Conservation (phyloP, 2,329 filamentous ascomycete genomes). For the Penicillium sp. region DNA sequence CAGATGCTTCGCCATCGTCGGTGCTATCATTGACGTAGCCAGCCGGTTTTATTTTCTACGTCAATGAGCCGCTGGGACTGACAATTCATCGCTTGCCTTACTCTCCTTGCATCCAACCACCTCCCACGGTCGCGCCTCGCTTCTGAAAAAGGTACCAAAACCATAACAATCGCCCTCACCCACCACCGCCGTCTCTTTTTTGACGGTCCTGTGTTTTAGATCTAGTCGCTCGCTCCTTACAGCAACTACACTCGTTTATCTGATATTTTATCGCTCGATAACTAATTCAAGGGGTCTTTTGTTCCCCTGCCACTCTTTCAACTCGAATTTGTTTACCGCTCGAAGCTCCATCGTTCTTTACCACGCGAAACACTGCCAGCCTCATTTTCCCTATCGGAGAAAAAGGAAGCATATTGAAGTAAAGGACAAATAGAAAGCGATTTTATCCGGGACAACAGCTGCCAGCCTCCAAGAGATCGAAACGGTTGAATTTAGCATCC, state of each 20-base stretch:
- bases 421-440: slow-evolving; percentile 2
- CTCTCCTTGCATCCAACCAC: slow-evolving; percentile 28
- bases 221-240: slow-evolving; percentile 35
- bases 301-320: slow-evolving; percentile 36
- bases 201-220: slow-evolving; percentile 22
- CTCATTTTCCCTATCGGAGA: slow-evolving; percentile 15
- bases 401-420: slow-evolving; percentile 3
- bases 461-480: slow-evolving; percentile 23
- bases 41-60: slow-evolving; percentile 27
- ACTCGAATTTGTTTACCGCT: slow-evolving; percentile 22
- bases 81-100: slow-evolving; percentile 23
- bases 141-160: slow-evolving; percentile 22
- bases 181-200: slow-evolving; percentile 20
- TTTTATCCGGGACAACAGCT: slow-evolving; percentile 11
- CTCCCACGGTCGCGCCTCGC: slow-evolving; percentile 29
- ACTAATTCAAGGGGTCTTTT: slow-evolving; percentile 19
- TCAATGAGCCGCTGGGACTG: slow-evolving; percentile 34
- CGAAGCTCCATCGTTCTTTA: slow-evolving; percentile 7
- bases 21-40: slow-evolving; percentile 38
- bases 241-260: slow-evolving; percentile 32
- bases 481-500: slow-evolving; percentile 17
- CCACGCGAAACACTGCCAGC: slow-evolving; percentile 20
- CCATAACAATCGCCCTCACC: slow-evolving; percentile 13
- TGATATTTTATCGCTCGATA: slow-evolving; percentile 14
- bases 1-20: slow-evolving; percentile 28